A percentile compares a stretch with the other conserved stretches of the same genome.
These are phyloP conservation scores for Umbelopsis sp. DNA, from an alignment of 192 early-diverging fungal species.

Conservation along the genomic window DNA sequence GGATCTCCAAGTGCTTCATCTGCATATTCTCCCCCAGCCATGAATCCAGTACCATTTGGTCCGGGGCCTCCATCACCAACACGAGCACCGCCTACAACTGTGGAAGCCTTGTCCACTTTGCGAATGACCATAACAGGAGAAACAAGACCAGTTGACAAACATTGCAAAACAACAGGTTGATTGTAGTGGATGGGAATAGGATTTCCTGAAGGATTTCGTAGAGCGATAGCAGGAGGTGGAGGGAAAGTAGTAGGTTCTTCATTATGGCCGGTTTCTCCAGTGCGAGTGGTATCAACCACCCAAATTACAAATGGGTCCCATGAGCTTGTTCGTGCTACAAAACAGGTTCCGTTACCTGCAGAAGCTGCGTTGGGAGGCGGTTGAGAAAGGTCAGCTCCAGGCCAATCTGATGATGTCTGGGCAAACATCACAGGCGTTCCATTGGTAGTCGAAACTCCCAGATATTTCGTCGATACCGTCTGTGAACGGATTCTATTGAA, in stretches of 20 bases:
- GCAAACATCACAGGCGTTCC: conserved; percentile 27
- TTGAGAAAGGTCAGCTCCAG: conserved; percentile 12
- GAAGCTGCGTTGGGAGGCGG: conserved; percentile 17
- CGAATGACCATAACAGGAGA: conserved; percentile 81
- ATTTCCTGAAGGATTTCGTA: conserved; percentile 59
- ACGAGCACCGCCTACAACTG: conserved; percentile 69
- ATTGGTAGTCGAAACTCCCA: conserved; percentile 58
- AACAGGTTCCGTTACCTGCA: conserved; percentile 58
- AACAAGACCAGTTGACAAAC: conserved; percentile 83
- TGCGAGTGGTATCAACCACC: conserved; percentile 69
- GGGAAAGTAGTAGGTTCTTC: conserved; percentile 52
- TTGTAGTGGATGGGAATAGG: conserved; percentile 83
- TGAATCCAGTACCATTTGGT: conserved; percentile 3
- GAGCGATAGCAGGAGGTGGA: conserved; percentile 74
- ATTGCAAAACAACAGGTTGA: conserved; percentile 85
- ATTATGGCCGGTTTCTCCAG: conserved; percentile 43
- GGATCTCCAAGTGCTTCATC: conserved; percentile 75
- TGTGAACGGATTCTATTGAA: conserved; percentile 92
- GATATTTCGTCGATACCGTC: conserved; percentile 86
- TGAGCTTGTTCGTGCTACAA: conserved; percentile 71
- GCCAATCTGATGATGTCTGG: conserved; percentile 9
- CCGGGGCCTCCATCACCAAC: conserved; percentile 13
- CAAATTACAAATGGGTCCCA: conserved; percentile 92
- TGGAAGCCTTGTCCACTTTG: conserved; percentile 82
- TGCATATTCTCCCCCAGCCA: conserved; percentile 42